Conservation (phyloP, 495 filamentous ascomycete genomes). For the Choiromyces venosus region DNA sequence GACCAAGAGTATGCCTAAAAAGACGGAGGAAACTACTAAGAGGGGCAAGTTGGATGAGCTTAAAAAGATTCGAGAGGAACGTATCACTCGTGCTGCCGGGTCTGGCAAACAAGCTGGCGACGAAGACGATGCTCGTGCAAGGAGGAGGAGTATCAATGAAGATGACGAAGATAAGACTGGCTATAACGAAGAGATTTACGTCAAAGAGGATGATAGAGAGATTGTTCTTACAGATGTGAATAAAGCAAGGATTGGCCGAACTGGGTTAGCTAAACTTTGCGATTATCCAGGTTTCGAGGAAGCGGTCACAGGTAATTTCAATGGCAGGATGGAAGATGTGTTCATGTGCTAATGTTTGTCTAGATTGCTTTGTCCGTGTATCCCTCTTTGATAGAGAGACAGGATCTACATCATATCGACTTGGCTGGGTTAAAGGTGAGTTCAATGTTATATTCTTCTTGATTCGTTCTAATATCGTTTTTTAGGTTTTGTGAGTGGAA, state of each 20-base stretch:
- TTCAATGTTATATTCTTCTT: conserved; percentile 5
- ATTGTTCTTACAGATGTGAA: conserved; percentile 71
- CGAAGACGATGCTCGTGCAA: conserved; percentile 77
- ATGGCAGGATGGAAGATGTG: not conserved
- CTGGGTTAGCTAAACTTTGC: conserved; percentile 75
- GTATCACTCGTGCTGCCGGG: conserved; percentile 72
- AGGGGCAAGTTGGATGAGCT: conserved; percentile 71
- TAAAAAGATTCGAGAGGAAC: conserved; percentile 62
- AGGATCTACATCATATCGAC: conserved; percentile 68
- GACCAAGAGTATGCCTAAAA: conserved; percentile 42
- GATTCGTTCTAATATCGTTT: conserved; percentile 42
- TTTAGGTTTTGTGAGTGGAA: conserved; percentile 67
- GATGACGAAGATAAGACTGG: conserved; percentile 70
- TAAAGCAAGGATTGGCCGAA: conserved; percentile 71
- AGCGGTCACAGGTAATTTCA: conserved; percentile 54
- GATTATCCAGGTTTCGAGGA: conserved; percentile 86
- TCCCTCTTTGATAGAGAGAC: conserved; percentile 68
- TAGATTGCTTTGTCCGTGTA: conserved; percentile 71
- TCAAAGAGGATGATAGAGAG: conserved; percentile 42
- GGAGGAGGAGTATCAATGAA: conserved; percentile 65
- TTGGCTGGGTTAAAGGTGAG: conserved; percentile 79
- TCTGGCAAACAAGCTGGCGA: conserved; percentile 72
- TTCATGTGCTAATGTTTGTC: conserved; percentile 8
- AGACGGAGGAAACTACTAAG: conserved; percentile 56
- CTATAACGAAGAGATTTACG: conserved; percentile 59